Base-by-base conservation (phyloP, 2,329 filamentous ascomycete genomes). In the Didymosphaeria variabile region DNA sequence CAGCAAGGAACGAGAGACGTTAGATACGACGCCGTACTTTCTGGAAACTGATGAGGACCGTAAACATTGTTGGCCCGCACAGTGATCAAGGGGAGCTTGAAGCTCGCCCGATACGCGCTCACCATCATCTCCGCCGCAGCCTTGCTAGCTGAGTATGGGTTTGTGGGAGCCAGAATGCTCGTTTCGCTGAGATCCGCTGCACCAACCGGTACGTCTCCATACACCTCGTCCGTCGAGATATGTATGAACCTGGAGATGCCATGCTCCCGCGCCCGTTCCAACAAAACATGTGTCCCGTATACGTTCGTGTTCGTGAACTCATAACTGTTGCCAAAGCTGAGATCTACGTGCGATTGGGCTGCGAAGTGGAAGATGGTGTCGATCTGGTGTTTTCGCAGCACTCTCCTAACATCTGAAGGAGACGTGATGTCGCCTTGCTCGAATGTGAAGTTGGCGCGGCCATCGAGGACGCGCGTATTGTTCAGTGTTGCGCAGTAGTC, bases 51-150 rank as follows among this genome's bases (percentile, higher is more conserved):
- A 73, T 94, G 91, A 23, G 92, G 92, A 0, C 92, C 92, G 71
- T 94, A 95, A 32, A 94, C 91, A 71, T 95, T 94, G 81, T 94
- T 94, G 75, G 90, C 90, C 53, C 91, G 85, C 31, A 94, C 90
- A 68, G 94, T 91, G 65, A 94, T 92, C 55, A 88, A 87, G 1
- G 91, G 91, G 13, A 95, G 83, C 76, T 91, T 90, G 83, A 93
- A 94, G 77, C 89, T 92, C 80, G 91, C 93, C 74, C 90, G 86
- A 76, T 94, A 95, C n/a, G 91, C 92, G 76, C 91, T 89, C n/a
- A 94, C 91, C 72, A 92, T 84, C 91, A 93, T 93, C 80, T 94
- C 91, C 6, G 91, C 91, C 1, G 91, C 91, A 2, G 91, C 91
- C 79, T 94, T 94, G 79, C 88, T 91, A 21, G 91, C 91, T 10